Evolutionary conservation across 768 basidiomycete species (phyloP).

Genomic region (Mycena metata): DNA sequence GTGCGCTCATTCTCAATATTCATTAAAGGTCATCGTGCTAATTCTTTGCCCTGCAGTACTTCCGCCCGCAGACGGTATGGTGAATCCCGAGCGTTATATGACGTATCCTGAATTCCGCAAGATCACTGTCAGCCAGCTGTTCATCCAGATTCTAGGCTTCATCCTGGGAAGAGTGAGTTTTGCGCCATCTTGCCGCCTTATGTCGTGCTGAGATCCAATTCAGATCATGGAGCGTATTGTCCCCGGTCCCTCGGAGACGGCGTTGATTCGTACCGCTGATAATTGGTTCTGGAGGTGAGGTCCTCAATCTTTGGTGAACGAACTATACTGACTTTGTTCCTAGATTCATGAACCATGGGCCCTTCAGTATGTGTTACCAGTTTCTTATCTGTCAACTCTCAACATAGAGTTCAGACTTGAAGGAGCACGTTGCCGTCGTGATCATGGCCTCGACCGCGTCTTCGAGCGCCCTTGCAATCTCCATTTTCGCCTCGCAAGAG

Average conservation of each 20-base stretch:
- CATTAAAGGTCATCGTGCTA: neutral
- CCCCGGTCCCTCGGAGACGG: constrained; percentile 41
- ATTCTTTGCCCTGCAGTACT: constrained; percentile 51
- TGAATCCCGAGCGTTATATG: neutral
- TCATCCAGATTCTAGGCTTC: constrained; percentile 60
- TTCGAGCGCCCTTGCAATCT: constrained; percentile 63
- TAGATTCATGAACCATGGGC: constrained; percentile 64
- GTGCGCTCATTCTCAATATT: constrained; percentile 37
- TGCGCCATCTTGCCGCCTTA: too few relatives aligned
- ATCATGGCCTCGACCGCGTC: constrained; percentile 70
- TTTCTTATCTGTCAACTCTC: neutral
- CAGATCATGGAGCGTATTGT: constrained; percentile 50
- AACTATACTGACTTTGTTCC: neutral
- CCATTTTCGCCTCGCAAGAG: constrained; percentile 67
- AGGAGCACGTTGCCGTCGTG: constrained; percentile 68
- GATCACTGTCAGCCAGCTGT: constrained; percentile 55
- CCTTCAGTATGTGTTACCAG: constrained; percentile 60
- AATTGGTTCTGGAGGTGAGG: constrained; percentile 54
- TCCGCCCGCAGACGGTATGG: constrained; percentile 55
- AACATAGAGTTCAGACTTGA: constrained; percentile 43
- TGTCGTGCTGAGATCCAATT: neutral
- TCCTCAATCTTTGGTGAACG: too few relatives aligned
- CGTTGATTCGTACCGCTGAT: constrained; percentile 42
- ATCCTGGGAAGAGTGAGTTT: constrained; percentile 54
- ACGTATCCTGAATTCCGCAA: constrained; percentile 22